These are phyloP conservation scores for Xylariaceae sp. DNA, from an alignment of 2,329 filamentous ascomycete genomes.

Conservation along the genomic window DNA sequence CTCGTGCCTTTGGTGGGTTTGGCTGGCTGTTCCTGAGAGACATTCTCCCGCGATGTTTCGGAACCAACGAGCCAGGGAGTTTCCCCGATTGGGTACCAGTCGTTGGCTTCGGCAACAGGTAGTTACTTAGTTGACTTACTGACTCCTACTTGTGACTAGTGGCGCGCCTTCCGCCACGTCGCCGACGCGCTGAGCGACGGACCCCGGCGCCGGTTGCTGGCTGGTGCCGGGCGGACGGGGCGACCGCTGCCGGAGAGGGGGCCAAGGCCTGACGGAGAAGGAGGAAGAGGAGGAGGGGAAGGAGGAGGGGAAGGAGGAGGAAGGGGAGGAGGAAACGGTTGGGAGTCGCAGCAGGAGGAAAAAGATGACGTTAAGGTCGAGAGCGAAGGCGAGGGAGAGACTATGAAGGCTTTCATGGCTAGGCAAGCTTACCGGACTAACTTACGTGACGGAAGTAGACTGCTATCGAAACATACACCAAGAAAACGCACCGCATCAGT, in stretches of 20 bases:
- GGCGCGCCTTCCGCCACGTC: conserved; percentile 8
- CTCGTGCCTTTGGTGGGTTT: too few species aligned
- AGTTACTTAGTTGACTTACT: too few species aligned
- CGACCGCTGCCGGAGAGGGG: background rate
- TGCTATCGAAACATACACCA: too few species aligned
- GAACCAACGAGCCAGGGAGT: too few species aligned
- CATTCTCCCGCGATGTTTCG: too few species aligned
- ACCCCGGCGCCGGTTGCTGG: background rate
- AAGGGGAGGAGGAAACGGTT: background rate
- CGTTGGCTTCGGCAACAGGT: too few species aligned
- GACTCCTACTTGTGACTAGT: too few species aligned
- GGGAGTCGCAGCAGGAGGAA: background rate
- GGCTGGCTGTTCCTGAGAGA: too few species aligned
- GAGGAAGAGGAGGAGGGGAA: background rate
- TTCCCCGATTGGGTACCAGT: too few species aligned
- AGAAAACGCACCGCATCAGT: too few species aligned
- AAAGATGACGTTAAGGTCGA: background rate
- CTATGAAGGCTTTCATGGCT: conserved; percentile 7
- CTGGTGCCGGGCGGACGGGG: background rate
- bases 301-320: background rate
- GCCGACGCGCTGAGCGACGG: conserved; percentile 4
- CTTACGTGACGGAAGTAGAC: too few species aligned
- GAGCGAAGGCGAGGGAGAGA: conserved; percentile 4
- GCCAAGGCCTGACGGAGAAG: background rate
- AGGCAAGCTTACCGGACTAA: conserved; percentile 1